Percentiles rank a stretch among this genome's conserved stretches.
Evolutionary conservation across 495 filamentous ascomycete genomes (phyloP).

Genomic region (Tuber microsphaerosporum): DNA sequence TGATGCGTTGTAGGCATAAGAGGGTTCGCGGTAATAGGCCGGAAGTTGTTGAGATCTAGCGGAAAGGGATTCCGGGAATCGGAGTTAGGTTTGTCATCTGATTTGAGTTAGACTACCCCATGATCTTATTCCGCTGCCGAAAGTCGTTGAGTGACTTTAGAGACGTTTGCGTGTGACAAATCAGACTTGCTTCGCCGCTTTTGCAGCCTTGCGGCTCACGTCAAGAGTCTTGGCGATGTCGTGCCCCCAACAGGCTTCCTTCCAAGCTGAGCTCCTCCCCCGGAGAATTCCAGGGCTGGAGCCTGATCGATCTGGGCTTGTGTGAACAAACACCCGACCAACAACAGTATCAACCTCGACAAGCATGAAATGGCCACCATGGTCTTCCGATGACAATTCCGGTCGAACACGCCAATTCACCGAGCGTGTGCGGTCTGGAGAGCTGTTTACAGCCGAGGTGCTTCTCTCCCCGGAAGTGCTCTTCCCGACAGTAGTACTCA

Average conservation of each 20-base stretch:
- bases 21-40: background rate
- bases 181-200: background rate
- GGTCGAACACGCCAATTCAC: background rate
- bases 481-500: conserved; percentile 62
- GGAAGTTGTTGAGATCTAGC: background rate
- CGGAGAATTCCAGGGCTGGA: background rate
- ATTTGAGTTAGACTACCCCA: background rate
- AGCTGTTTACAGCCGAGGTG: background rate
- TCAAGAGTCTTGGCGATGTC: background rate
- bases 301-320: background rate
- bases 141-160: background rate
- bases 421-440: background rate
- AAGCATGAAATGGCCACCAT: conserved; percentile 53
- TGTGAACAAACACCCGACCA: background rate
- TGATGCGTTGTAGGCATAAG: background rate
- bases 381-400: conserved; percentile 34
- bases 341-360: conserved; percentile 27
- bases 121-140: background rate
- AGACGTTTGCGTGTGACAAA: background rate
- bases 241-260: background rate
- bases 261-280: background rate
- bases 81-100: background rate
- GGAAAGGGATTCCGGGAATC: background rate
- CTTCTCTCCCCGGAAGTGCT: conserved; percentile 50
- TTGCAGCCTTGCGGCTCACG: background rate